Conservation (phyloP, 441 rosid species). For the Capsella rubella region DNA sequence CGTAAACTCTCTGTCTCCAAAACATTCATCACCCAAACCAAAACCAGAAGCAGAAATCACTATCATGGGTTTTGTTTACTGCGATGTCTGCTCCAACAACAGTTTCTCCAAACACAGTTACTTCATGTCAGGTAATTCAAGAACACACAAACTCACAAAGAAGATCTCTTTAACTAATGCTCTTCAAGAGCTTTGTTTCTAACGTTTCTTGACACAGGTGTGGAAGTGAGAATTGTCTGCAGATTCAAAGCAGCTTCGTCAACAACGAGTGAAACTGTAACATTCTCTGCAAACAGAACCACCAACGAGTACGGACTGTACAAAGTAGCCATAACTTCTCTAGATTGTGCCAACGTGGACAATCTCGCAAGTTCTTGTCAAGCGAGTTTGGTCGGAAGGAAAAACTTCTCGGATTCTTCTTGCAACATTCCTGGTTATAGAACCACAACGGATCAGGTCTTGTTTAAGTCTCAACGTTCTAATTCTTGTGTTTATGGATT, state of each 20-base stretch:
- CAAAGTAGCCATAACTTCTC: constrained; percentile 73
- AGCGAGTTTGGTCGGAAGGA: constrained; percentile 63
- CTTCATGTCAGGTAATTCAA: constrained; percentile 73
- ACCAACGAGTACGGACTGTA: constrained; percentile 82
- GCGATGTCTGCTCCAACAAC: constrained; percentile 97
- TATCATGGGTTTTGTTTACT: constrained; percentile 91
- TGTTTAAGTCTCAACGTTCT: constrained; percentile 65
- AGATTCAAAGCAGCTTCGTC: constrained; percentile 69
- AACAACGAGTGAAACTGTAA: constrained; percentile 62
- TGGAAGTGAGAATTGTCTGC: constrained; percentile 87
- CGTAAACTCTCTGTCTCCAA: constrained; percentile 46
- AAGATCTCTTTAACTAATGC: neutral
- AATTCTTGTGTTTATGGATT: constrained; percentile 84
- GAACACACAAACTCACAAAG: neutral
- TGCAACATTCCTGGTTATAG: constrained; percentile 88
- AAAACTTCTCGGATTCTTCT: constrained; percentile 57
- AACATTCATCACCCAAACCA: constrained; percentile 42
- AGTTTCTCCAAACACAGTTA: constrained; percentile 94
- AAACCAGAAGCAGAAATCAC: constrained; percentile 58
- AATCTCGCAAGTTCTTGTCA: constrained; percentile 70
- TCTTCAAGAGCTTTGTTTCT: constrained; percentile 8
- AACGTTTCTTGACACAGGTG: constrained; percentile 56
- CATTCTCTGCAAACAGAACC: constrained; percentile 87
- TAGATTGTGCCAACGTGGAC: constrained; percentile 76
- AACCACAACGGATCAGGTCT: constrained; percentile 75